Conservation (phyloP, 306 rosid species). For the Carpinus viminea region DNA sequence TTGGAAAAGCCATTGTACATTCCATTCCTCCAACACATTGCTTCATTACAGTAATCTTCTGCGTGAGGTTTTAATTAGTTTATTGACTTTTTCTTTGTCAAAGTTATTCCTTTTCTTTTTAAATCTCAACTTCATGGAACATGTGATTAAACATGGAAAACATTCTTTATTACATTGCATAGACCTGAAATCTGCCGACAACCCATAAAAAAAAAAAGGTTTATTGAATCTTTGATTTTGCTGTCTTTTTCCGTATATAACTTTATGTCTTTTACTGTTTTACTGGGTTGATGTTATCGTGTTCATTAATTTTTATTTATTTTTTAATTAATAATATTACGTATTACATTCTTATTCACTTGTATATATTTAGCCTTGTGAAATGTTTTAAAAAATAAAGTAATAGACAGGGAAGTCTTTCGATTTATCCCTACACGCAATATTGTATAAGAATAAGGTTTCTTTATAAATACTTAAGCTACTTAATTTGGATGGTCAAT, state of each 20-base stretch:
- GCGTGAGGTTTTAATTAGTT: background rate
- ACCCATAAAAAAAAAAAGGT: background rate
- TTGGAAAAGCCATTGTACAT: slow-evolving; percentile 11
- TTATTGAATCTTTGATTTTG: background rate
- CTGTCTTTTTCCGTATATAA: background rate
- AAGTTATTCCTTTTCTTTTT: background rate
- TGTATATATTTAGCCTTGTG: too few species aligned
- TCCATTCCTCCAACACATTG: slow-evolving; percentile 1
- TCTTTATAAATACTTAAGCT: too few species aligned
- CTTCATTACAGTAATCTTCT: background rate
- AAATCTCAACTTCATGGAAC: slow-evolving; percentile 10
- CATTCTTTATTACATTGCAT: background rate
- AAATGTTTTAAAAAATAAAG: too few species aligned
- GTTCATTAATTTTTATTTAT: too few species aligned
- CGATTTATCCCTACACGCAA: too few species aligned
- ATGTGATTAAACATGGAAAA: background rate
- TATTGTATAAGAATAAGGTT: too few species aligned
- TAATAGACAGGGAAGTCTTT: too few species aligned
- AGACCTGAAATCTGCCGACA: background rate
- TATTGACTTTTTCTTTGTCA: background rate
- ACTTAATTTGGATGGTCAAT: too few species aligned
- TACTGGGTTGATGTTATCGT: too few species aligned
- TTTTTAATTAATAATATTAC: too few species aligned
- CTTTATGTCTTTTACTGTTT: too few species aligned
- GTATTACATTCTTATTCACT: too few species aligned